Base-by-base conservation (phyloP, 805 yeast genomes). In the Dipodascopsis uninucleata region DNA sequence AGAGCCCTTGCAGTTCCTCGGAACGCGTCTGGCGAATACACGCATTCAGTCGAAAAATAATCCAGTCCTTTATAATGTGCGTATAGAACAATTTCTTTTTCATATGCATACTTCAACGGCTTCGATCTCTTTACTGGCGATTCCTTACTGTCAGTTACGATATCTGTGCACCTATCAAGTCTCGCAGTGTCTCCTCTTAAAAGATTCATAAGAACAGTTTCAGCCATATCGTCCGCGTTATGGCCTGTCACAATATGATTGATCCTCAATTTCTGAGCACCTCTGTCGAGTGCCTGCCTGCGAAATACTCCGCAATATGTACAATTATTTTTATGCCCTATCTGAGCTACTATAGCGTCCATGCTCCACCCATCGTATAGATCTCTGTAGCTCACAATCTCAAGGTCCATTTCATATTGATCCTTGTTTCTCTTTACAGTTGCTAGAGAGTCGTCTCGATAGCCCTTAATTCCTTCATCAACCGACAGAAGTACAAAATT, bases 211-310 rank as follows among this genome's bases (percentile, higher is more conserved):
- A 93, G 66, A 3, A 93, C 95, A 0, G 99, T 93, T 60, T 93
- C 99, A 1, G 99, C 99, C 86, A 93, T 85, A 67, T 93, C 99
- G 64, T 93, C 99, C 0, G 99, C 99, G 64, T 93, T 93, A 66
- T 93, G 99, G 2, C 99, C 99, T 0, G 99, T 93, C 1, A 93
- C 94, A 25, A 93, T 93, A 65, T 93, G 99, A 42, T 75, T 72
- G 40, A 93, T 88, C 0, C 82, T 87, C 20, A 90, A 67, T 60
- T 81, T 83, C 8, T 85, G 81, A 2, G 97, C 96, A 1, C 98
- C 99, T 56, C 99, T 73, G 64, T 93, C 99, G 37, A 93, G 68
- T 0, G 98, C 97, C 66, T 93, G 99, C 56, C 99, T 76, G 66
- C 99, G 74, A 45, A 93, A 78, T 5, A 93, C 98, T 39, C 99